Evolutionary conservation across 1,139 yeast species (phyloP), one percentile per base, ranked within the genome.

Genomic region (Scheffersomyces quercinus): DNA sequence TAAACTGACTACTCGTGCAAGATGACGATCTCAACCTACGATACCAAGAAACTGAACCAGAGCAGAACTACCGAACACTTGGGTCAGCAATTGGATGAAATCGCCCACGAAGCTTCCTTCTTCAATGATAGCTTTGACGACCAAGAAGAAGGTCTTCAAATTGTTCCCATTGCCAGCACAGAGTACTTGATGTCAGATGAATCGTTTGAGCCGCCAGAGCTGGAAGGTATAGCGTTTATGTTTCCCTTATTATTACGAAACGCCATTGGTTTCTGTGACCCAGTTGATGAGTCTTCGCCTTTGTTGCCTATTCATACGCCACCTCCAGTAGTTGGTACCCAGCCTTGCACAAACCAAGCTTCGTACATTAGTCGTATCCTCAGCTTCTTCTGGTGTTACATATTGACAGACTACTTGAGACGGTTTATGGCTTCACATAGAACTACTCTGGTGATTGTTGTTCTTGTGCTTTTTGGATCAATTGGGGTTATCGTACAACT

Each of bases 61-160:
- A 20, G 26, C 8, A 20, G 26, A 20, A 20, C 26, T 5, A 20
- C 35, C n/a, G 35, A 31, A 15, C 15, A 31, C 35, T 37, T 44
- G 15, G 35, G 37, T 9, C 28, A 34, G 13, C 46, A 47, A 31
- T 35, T 47, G 29, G 50, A 47, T 28, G 48, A 38, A 11, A 12
- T 47, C 9, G 50, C 50, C 28, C 32, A 35, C n/a, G 43, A 47
- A 32, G 50, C 50, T 9, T 40, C 29, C 14, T 32, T 14, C 13
- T 40, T 42, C 38, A 38, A 40, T 30, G 26, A 20, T 8, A 20
- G 26, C 26, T 20, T 20, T 20, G 26, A 20, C 7, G 26, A 20
- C 2, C 3, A 20, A 6, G 26, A 20, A 5, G 26, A 41, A 11
- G 38, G 38, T 14, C n/a, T n/a, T 38, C 35, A 11, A 33, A 32